Evolutionary conservation across 176 grass and related monocot species (phyloP), one percentile per base, ranked within the genome.

Genomic region (Rhipidocladum racemiflorum): DNA sequence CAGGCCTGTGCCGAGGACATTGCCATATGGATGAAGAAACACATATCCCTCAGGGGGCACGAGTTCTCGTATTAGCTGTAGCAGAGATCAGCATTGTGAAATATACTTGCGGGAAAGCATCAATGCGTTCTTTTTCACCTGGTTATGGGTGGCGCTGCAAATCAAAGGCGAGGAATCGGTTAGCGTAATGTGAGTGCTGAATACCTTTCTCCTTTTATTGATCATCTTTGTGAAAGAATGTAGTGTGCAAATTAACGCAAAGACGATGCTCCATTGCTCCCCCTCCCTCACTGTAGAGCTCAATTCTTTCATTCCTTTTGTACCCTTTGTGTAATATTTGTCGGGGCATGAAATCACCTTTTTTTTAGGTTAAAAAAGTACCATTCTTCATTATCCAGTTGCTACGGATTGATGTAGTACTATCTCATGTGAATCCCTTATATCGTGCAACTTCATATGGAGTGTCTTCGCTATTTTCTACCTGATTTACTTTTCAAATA

Each of bases 11-110:
- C 89, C 0, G 91, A 97, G 83, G 94, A 97, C 76, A 88, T 97
- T 21, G 91, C 94, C 25, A 97, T 97, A 81, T 97, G 94, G 94
- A 89, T 91, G 89, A 97, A 97, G 85, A 97, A 97, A 70, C 90
- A 97, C 49, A 97, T 97, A 43, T 97, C 94, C 6, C 90, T 97
- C 35, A 62, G 94, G 57, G 94, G 94, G 7, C 94, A 97, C 3
- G 94, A 97, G 76, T 92, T 97, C 81, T 97, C 94, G 0, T 97
- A 97, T 87, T 97, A 97, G 91, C 61, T 81, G 32, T 82, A 83
- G 83, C 24, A 79, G 73, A 83, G 50, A 42, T 78, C 60, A 78
- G 74, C 73, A 42, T 24, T 85, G 77, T 61, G 77, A 82, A 88
- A 77, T 86, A 88, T 65, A 72, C 55, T 60, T 45, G 75, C 17